phyloP scores from a whole-genome alignment of 1,284 basidiomycete species.

The Cryptococcus sp. region DNA sequence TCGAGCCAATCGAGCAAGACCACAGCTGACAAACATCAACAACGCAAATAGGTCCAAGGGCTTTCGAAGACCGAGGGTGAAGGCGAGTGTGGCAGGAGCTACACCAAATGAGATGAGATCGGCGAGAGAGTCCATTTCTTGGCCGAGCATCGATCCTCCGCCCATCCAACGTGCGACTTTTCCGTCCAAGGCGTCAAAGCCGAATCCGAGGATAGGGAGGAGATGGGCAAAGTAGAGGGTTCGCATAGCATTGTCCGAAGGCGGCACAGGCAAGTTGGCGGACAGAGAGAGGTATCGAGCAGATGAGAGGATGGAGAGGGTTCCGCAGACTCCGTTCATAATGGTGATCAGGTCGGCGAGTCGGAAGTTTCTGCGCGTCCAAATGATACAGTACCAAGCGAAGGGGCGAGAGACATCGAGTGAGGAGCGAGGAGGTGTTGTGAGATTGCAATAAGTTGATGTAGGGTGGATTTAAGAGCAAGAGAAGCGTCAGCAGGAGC shows the following conservation, averaged over 20 bases:
- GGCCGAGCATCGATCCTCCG: slow-evolving; percentile 91
- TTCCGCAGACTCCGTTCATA: slow-evolving; percentile 98
- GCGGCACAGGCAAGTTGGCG: slow-evolving; percentile 55
- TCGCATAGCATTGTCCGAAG: slow-evolving; percentile 29
- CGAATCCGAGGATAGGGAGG: slow-evolving; percentile 88
- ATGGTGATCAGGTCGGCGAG: slow-evolving; percentile 98
- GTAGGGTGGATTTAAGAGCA: no score
- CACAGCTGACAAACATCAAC: slow-evolving; percentile 66
- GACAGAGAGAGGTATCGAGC: slow-evolving; percentile 82
- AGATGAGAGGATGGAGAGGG: slow-evolving; percentile 83
- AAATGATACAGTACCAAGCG: not conserved
- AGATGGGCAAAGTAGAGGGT: slow-evolving; percentile 76
- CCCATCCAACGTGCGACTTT: slow-evolving; percentile 97
- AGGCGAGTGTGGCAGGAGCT: slow-evolving; percentile 87
- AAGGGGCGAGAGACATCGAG: not conserved
- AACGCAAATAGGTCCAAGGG: slow-evolving; percentile 82
- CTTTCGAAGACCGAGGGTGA: slow-evolving; percentile 81
- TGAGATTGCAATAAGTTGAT: no score
- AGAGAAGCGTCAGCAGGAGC: not conserved
- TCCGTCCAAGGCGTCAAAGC: slow-evolving; percentile 97
- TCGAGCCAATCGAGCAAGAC: slow-evolving; percentile 87
- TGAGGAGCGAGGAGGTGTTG: no score
- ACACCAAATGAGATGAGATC: slow-evolving; percentile 98
- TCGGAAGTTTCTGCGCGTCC: slow-evolving; percentile 75
- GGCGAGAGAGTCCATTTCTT: slow-evolving; percentile 94